Evolutionary conservation across 441 rosid species (phyloP).

Genomic region (Gossypium armourianum): DNA sequence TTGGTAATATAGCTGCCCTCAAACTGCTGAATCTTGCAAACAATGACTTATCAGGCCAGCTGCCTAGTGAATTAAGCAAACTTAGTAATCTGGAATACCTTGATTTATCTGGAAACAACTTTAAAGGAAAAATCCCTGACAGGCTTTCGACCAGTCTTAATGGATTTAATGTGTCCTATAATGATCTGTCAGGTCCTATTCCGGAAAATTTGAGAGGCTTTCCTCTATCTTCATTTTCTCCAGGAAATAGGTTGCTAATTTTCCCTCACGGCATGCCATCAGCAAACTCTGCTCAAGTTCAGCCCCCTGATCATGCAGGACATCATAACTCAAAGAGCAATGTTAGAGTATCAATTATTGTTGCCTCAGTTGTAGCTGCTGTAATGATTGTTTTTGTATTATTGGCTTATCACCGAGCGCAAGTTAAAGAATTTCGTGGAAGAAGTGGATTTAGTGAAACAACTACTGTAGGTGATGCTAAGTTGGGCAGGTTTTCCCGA

Average conservation of each 20-base stretch:
- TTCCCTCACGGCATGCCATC: conserved; percentile 24
- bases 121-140: conserved; percentile 56
- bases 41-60: conserved; percentile 51
- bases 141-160: conserved; percentile 45
- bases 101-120: conserved; percentile 68
- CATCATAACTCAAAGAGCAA: conserved; percentile 36
- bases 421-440: conserved; percentile 51
- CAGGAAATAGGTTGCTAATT: conserved; percentile 47
- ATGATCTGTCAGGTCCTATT: conserved; percentile 57
- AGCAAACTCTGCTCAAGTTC: conserved; percentile 20
- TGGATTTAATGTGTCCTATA: conserved; percentile 63
- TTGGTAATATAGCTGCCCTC: conserved; percentile 53
- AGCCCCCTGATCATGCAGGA: conserved; percentile 11
- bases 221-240: conserved; percentile 45
- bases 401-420: conserved; percentile 60
- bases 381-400: conserved; percentile 52
- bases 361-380: conserved; percentile 61
- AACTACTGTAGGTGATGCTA: conserved; percentile 38
- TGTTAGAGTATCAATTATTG: conserved; percentile 53
- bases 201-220: conserved; percentile 49
- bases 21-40: conserved; percentile 53
- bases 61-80: conserved; percentile 64
- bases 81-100: conserved; percentile 55
- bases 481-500: conserved; percentile 45
- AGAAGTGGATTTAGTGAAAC: conserved; percentile 41